Base-by-base conservation (phyloP, 1,284 basidiomycete species). In the Moniliophthora roreri region DNA sequence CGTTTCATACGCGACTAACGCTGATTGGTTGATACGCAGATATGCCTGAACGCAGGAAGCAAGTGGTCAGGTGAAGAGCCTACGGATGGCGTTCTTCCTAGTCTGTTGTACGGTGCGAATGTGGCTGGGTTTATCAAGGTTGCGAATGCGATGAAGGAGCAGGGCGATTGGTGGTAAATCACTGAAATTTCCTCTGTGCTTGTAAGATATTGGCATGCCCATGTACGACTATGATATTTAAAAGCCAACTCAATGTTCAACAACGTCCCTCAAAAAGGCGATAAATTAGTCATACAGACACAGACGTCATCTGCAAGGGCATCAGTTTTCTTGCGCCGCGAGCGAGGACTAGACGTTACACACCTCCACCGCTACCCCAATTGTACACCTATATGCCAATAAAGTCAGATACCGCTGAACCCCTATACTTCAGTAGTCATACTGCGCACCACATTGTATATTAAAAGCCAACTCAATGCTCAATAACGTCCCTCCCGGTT, bases 71-170 rank as follows among this genome's bases (percentile, higher is more conserved):
- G 79, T 47, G 81, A 81, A 63, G 65, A 68, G 18, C 50, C 64
- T 28, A 57, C 52, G 2, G 68, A 62, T 40, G 74, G 76, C 48
- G 73, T 80, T 39, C 70, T 80, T 39, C 86, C 87, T 6, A 84
- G 80, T 53, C 74, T 90, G 56, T 78, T 89, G 40, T 72, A 75
- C 34, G 89, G 89, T 48, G 87, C 87, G 62, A 92, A 92, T 74
- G 84, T 91, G 51, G 86, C 86, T 55, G 87, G 87, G 7, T 89
- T 89, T 73, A 79, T 84, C 72, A 87, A 87, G 71, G 79, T 82
- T 45, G 79, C 80, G 10, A 72, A 83, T 60, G 87, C 86, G 51
- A 88, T 87, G 83, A 78, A 75, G 64, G 82, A 77, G 59, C 85
- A 87, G 54, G 87, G 87, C 58, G 85, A 87, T 65, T 87, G 85